Evolutionary conservation across 2,329 filamentous ascomycete genomes (phyloP), one percentile per base, ranked within the genome.

Genomic region (Fusarium torulosum): DNA sequence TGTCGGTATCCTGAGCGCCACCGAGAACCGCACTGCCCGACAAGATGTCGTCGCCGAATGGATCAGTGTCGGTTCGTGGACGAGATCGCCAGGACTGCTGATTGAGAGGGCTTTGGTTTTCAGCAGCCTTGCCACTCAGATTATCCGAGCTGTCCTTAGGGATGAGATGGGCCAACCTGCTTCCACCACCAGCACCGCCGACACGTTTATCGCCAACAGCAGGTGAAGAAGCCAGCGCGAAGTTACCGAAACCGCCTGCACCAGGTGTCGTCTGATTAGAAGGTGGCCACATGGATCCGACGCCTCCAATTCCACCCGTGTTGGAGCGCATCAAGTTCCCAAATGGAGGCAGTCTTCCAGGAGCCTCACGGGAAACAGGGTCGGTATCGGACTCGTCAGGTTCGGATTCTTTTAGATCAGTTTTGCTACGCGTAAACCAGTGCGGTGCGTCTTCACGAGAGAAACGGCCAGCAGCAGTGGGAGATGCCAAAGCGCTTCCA

Each of bases 181-280:
- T 97, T 75, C 93, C 92, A 4, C 91, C 89, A 29, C 91, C 85
- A 27, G 87, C 79, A 74, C 86, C 90, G 27, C 88, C 90, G 72
- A 91, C 87, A 11, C 92, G 89, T 81, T 96, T 97, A 54, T 97
- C 93, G 6, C 85, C 82, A 29, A 88, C 83, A 8, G 85, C 79
- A 19, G 86, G 82, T 33, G 85, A 79, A 50, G 81, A 79, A 46
- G 81, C 79, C 52, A 96, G 78, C n/a, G 91, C 90, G 78, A 98
- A 98, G 73, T 90, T 96, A 13, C 95, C 95, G 79, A 99, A 99
- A 21, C 90, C 90, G 33, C 95, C 94, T 8, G 90, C 86, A 71
- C 92, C 88, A 14, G 88, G 86, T 42, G 90, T 85, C 49, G 83
- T 84, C 54, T 87, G 86, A 21, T 87, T 84, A 15, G 86, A 77